Conservation (phyloP, 768 basidiomycete species). For the Auriculariales sp. region DNA sequence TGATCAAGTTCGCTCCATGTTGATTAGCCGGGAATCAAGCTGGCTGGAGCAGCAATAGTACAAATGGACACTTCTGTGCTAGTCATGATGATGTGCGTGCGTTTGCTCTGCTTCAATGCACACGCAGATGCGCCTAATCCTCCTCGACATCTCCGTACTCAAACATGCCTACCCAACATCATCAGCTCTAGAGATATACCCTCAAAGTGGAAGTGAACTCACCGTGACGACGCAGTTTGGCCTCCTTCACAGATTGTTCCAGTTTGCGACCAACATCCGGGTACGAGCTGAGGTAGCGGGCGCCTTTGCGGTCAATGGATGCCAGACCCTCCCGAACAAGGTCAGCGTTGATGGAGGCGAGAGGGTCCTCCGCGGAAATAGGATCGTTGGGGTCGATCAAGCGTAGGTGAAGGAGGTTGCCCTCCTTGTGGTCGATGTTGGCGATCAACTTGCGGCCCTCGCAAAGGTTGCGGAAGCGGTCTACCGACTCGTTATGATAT, state of each 20-base stretch:
- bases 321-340: conserved; percentile 82
- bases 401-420: conserved; percentile 66
- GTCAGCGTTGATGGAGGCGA: conserved; percentile 77
- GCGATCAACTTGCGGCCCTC: conserved; percentile 94
- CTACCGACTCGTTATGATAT: conserved; percentile 71
- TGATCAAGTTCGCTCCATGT: no score
- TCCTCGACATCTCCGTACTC: conserved; percentile 88
- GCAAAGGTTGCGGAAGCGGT: conserved; percentile 71
- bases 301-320: conserved; percentile 59
- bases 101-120: background rate
- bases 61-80: no score
- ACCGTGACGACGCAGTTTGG: conserved; percentile 62
- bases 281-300: conserved; percentile 58
- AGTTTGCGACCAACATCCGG: conserved; percentile 53
- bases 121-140: conserved; percentile 39
- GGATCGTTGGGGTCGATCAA: conserved; percentile 83
- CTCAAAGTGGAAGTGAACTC: no score
- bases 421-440: conserved; percentile 84
- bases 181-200: no score
- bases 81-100: background rate
- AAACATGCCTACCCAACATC: no score
- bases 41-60: no score
- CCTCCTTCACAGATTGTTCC: conserved; percentile 40
- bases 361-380: conserved; percentile 45
- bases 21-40: no score